Evolutionary conservation across 129 eudicot genomes (phyloP), one percentile per base, ranked within the genome.

Genomic region (Centella asiatica): DNA sequence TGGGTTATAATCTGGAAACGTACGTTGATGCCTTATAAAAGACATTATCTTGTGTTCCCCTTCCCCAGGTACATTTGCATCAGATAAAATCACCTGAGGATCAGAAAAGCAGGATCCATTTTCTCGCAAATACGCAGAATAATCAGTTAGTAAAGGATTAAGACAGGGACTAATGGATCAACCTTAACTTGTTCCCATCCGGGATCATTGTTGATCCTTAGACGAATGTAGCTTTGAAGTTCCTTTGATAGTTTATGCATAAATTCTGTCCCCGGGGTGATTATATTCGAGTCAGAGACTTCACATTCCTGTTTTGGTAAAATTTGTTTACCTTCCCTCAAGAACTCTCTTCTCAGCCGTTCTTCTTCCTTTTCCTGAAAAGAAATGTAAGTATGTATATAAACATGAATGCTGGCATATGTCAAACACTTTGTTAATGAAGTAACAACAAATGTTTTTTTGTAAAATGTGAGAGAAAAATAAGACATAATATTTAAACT

Each of bases 41-140:
- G 83, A 77, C 79, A 80, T 73, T 3, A 86, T 82, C 39, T 81
- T 85, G 32, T 85, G 94, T 34, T 85, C 94, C 18, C 94, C 88
- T 56, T 85, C 94, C 24, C 94, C 89, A 14, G 86, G 89, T 15
- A 77, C 80, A 75, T 57, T 81, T 3, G 80, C 76, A 57, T 78
- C 88, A 0, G 94, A 85, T 0, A 85, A 58, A 27, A 85, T 77
- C 13, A 85, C 89, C 89, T 85, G 34, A 36, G 1, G 42, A 54
- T 68, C 1, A 53, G 1, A 23, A 13, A 4, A 68, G n/a, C n/a
- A n/a, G n/a, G n/a, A n/a, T n/a, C n/a, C n/a, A 10, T 13, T 19
- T 19, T 19, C 8, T 5, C 26, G 12, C 18, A 22, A 61, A 65
- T 47, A 31, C 29, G 26, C 40, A 8, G 57, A 75, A 2, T 39